Percentiles rank a stretch among this genome's conserved stretches.
phyloP scores from a whole-genome alignment of 768 basidiomycete species.

The Kwoniella pini region DNA sequence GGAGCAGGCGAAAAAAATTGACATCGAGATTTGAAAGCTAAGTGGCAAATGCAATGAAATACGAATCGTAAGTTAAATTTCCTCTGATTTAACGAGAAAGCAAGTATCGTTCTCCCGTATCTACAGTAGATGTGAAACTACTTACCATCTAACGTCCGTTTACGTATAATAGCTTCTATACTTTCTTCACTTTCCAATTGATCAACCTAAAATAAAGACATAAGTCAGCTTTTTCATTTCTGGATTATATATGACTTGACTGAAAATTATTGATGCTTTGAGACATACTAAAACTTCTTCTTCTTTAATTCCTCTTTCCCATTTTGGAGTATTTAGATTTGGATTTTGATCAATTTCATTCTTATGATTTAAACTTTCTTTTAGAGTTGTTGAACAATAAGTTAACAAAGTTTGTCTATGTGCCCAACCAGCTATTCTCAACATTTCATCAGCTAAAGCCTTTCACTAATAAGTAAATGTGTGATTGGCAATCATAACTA shows the following conservation, averaged over 20 bases:
- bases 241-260: background rate
- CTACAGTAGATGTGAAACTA: too few relatives aligned
- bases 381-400: slow-evolving; percentile 43
- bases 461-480: background rate
- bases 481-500: slow-evolving; percentile 18
- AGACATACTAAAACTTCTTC: slow-evolving; percentile 48
- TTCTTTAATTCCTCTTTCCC: slow-evolving; percentile 37
- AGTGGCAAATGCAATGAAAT: background rate
- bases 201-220: slow-evolving; percentile 33
- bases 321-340: slow-evolving; percentile 2
- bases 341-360: slow-evolving; percentile 22
- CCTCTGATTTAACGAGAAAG: too few relatives aligned
- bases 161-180: slow-evolving; percentile 52
- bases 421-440: slow-evolving; percentile 47
- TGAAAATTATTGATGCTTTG: background rate
- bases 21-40: slow-evolving; percentile 53
- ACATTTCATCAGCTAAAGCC: background rate
- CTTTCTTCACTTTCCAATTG: slow-evolving; percentile 48
- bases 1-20: slow-evolving; percentile 45
- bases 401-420: slow-evolving; percentile 50
- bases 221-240: background rate
- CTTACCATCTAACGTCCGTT: slow-evolving; percentile 51
- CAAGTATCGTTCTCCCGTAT: too few relatives aligned
- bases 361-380: slow-evolving; percentile 36
- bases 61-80: background rate